Base-by-base conservation (phyloP, 2,329 filamentous ascomycete species). In the Emmonsiellopsis sp. region DNA sequence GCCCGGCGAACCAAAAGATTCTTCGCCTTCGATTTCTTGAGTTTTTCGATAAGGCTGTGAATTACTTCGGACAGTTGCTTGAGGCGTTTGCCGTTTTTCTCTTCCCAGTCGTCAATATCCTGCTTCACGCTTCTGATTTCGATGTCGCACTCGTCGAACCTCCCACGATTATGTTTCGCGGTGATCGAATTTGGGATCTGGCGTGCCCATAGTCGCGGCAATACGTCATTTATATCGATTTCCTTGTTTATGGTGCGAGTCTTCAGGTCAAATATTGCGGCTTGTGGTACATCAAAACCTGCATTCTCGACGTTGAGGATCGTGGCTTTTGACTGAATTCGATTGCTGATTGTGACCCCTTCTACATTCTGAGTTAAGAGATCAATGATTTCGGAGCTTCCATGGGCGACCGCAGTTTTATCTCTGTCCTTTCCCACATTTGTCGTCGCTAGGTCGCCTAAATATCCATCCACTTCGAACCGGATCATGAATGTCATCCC, bases 381-480 rank as follows among this genome's bases (percentile, higher is more conserved):
- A 47, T 47, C 46, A 13, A 39, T 5, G 21, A 33, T 39, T 34
- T 10, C 33, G 13, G 17, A 11, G 34, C 6, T 27, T 34, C 46
- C 11, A 8, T 27, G 33, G n/a, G 4, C 39, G n/a, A 33, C 21
- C 14, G n/a, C 13, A 14, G n/a, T 39, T 21, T 27, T 48, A 6
- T 31, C 8, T 37, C n/a, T 27, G 10, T 39, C 14, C 34, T n/a
- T 2, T 27, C 44, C n/a, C 11, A 31, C 45, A 14, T 49, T 17
- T 37, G 17, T 9, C 7, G 27, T 32, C 9, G 33, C 68, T 1
- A 70, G 56, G 0, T 69, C 70, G 2, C 73, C 67, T 4, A 74
- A 68, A 57, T 84, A 86, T 1, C 80, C 83, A 62, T 86, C 82
- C 0, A 68, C 72, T 61, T 82, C 80, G 48, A 76, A 83, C 0